Evolutionary conservation across 2,329 filamentous ascomycete genomes (phyloP), one percentile per base, ranked within the genome.

Genomic region (Neocatenulostroma microsporum): DNA sequence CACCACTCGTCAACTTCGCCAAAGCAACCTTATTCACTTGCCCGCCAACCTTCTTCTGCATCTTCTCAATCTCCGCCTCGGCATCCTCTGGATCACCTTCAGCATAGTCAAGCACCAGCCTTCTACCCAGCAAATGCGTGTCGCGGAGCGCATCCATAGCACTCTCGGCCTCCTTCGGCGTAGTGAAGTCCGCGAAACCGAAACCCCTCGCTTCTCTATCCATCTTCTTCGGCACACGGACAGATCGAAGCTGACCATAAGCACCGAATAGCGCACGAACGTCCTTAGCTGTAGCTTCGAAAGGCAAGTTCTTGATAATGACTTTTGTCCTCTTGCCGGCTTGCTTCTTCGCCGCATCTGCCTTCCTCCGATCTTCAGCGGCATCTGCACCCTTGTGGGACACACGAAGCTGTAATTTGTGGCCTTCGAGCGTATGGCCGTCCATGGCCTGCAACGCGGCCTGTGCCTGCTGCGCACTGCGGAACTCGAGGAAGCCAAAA

Each of bases 221-320:
- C 62, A 94, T 89, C 64, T 95, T 96, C 69, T 94, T 88, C 36
- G 91, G 91, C 55, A 98, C 77, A 46, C 91, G 84, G 43, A 98
- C 85, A 36, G 87, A 89, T 55, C 86, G 82, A 45, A 98, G 76
- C 60, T 94, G 82, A 30, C 91, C 93, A 63, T 95, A 96, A 23
- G 85, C 80, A 44, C 84, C 79, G 59, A 96, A 88, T 27, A 96
- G 72, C 36, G 82, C 72, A 45, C 85, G 78, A 40, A 98, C 74
- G 59, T 98, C 91, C 62, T 93, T 91, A 69, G 94, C 95, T 36
- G 80, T 82, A 32, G 84, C 82, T 67, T 96, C 86, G 68, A 98
- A 98, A 13, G 91, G 89, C 62, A 98, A 68, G 68, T 98, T 98
- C 72, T 96, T 98, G 69, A 98, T 82, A 63, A 96, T 81, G 56